Conservation (phyloP, 352 stramenopile species). For the Pythium apleroticum region DNA sequence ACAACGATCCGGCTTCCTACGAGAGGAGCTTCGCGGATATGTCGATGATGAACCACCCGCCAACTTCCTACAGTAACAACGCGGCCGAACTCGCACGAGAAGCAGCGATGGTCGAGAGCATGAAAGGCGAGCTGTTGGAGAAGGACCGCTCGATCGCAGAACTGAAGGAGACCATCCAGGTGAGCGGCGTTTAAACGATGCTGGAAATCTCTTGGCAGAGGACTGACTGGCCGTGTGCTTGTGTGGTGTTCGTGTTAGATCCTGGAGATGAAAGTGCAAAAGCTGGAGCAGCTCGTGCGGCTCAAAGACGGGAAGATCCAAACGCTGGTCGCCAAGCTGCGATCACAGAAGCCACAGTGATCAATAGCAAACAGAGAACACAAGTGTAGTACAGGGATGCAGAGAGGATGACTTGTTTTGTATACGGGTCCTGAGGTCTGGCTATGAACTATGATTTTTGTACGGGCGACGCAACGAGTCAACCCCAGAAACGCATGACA, state of each 20-base stretch:
- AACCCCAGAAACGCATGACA: conserved; percentile 81
- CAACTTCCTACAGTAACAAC: conserved; percentile 4
- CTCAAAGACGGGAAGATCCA: conserved; percentile 95
- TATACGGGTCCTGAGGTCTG: neutral
- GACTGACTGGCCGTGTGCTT: neutral
- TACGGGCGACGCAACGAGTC: neutral
- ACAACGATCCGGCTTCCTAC: conserved; percentile 22
- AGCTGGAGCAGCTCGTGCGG: conserved; percentile 93
- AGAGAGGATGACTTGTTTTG: neutral
- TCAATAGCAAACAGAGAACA: too few relatives aligned
- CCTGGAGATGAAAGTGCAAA: conserved; percentile 94
- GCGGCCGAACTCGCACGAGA: conserved; percentile 4
- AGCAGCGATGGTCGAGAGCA: conserved; percentile 28
- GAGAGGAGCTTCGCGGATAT: conserved; percentile 12
- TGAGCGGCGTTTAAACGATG: conserved; percentile 1
- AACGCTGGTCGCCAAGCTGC: conserved; percentile 82
- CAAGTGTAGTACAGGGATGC: neutral
- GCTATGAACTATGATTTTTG: conserved; percentile 4
- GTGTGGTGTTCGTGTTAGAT: conserved; percentile 59
- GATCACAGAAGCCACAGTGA: conserved; percentile 65
- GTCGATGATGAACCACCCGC: conserved; percentile 23
- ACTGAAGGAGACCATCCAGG: conserved; percentile 86
- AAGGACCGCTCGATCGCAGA: conserved; percentile 85
- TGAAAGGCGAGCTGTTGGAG: conserved; percentile 50
- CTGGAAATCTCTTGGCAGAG: neutral